Evolutionary conservation across 306 rosid genomes (phyloP).

Genomic region (Trifolium repens): DNA sequence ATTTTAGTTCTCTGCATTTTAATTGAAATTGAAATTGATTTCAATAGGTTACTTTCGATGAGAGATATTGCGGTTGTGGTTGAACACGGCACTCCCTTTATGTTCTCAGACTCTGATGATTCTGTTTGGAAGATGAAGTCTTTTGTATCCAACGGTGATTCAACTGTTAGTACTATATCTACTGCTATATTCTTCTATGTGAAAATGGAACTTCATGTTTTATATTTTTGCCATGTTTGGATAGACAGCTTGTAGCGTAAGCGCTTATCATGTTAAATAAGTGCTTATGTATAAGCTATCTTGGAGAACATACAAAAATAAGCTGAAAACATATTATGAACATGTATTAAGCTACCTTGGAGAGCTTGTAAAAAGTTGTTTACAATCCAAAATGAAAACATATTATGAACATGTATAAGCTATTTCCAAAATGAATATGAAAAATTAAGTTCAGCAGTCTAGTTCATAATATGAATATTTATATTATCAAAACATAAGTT

Average conservation of each 20-base stretch:
- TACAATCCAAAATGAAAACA: too few species aligned
- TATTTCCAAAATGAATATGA: too few species aligned
- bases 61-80: constrained; percentile 69
- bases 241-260: background rate
- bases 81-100: constrained; percentile 61
- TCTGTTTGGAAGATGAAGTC: constrained; percentile 57
- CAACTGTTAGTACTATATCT: constrained; percentile 53
- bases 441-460: too few species aligned
- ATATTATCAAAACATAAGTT: too few species aligned
- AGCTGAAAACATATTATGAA: background rate
- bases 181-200: background rate
- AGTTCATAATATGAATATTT: too few species aligned
- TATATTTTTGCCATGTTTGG: background rate
- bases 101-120: constrained; percentile 60
- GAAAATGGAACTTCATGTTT: background rate
- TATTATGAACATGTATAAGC: too few species aligned
- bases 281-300: background rate
- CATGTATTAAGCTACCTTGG: background rate
- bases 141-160: constrained; percentile 49
- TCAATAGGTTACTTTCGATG: constrained; percentile 68
- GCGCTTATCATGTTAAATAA: too few species aligned
- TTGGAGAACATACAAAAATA: background rate
- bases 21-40: constrained; percentile 21
- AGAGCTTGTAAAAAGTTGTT: too few species aligned
- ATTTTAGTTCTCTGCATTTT: background rate